Percentiles rank a stretch among this genome's conserved stretches.
These are phyloP conservation scores for Naegleria fowleri DNA, from an alignment of 208 protist genomes.

Conservation along the genomic window DNA sequence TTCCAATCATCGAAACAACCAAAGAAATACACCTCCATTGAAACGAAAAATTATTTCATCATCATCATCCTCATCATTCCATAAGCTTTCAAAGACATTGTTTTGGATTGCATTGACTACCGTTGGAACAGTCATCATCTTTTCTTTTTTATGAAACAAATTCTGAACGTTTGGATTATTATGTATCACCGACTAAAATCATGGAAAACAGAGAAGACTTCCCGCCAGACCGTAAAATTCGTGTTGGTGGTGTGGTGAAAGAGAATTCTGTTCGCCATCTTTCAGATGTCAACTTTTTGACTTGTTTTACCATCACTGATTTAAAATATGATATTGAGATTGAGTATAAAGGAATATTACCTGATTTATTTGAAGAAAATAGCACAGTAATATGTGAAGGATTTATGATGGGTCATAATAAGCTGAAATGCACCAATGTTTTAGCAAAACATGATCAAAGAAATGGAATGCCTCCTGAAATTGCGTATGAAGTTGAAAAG, in stretches of 20 bases:
- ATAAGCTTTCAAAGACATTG: neutral
- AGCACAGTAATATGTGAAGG: neutral
- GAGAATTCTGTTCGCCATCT: neutral
- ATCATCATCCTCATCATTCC: neutral
- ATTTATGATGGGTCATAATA: neutral
- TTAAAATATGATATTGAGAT: neutral
- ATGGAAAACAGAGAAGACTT: neutral
- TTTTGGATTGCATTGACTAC: neutral
- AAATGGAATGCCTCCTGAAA: neutral
- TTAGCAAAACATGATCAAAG: neutral
- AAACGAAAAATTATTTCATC: neutral
- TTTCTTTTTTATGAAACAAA: neutral
- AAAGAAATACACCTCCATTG: neutral
- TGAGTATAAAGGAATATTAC: neutral
- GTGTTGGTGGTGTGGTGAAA: neutral
- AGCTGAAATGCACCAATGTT: neutral
- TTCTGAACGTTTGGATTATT: neutral
- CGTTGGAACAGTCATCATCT: neutral
- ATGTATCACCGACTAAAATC: neutral
- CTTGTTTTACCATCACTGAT: neutral
- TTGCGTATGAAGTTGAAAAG: neutral
- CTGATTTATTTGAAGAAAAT: constrained; percentile 5
- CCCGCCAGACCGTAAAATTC: neutral
- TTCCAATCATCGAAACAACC: neutral
- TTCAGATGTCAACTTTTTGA: neutral